Evolutionary conservation across 805 yeast species (phyloP).

Genomic region (Lachancea quebecensis): DNA sequence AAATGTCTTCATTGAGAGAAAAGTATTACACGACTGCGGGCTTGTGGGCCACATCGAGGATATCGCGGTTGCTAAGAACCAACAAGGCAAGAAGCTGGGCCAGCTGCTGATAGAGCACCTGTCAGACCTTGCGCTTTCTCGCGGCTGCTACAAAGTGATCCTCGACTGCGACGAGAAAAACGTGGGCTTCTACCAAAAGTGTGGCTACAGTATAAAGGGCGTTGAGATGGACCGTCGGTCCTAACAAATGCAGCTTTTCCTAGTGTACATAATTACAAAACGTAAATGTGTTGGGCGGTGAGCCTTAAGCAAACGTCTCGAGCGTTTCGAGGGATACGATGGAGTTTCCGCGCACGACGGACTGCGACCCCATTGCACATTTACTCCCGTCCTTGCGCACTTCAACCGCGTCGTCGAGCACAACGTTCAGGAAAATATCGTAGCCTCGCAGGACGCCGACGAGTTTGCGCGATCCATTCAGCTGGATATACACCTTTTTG

Average conservation of each 20-base stretch:
- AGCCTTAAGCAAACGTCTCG: conserved; percentile 11
- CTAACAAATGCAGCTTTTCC: background rate
- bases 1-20: conserved; percentile 68
- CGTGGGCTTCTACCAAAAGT: conserved; percentile 79
- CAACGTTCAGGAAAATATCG: conserved; percentile 70
- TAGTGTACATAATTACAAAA: background rate
- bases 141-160: conserved; percentile 81
- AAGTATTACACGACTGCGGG: conserved; percentile 79
- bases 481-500: conserved; percentile 61
- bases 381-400: conserved; percentile 44
- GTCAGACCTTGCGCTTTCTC: conserved; percentile 47
- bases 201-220: conserved; percentile 66
- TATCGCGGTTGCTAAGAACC: conserved; percentile 65
- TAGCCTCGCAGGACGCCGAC: conserved; percentile 82
- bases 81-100: conserved; percentile 85
- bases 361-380: conserved; percentile 51
- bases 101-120: conserved; percentile 54
- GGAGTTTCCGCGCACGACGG: conserved; percentile 73
- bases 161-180: conserved; percentile 84
- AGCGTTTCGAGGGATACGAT: conserved; percentile 61
- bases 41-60: conserved; percentile 92
- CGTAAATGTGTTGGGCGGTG: background rate
- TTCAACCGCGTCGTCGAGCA: conserved; percentile 66
- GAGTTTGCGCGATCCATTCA: conserved; percentile 73
- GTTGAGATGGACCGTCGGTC: conserved; percentile 45